Percentiles rank a stretch among this genome's conserved stretches.
Conservation (phyloP, 192 early-diverging fungal genomes). For the Coemansia javaensis region DNA sequence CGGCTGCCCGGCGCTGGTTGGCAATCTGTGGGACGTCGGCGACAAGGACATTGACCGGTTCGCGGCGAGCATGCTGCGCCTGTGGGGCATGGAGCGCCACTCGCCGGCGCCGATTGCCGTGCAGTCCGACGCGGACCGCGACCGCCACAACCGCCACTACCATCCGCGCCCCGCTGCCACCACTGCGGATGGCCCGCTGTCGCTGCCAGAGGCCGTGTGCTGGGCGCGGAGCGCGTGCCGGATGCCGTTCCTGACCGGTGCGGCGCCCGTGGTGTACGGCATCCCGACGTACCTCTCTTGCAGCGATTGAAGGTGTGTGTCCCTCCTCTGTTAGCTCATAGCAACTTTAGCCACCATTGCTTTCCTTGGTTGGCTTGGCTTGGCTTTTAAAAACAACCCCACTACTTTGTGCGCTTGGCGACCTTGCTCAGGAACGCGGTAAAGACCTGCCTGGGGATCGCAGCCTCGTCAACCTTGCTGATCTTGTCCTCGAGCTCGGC, state of each 20-base stretch:
- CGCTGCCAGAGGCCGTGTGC: constrained; percentile 73
- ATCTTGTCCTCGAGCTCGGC: constrained; percentile 69
- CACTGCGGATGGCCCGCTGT: constrained; percentile 18
- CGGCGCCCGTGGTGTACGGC: constrained; percentile 91
- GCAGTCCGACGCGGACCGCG: constrained; percentile 1
- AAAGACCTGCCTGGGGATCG: constrained; percentile 81
- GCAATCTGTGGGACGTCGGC: constrained; percentile 98
- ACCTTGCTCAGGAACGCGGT: constrained; percentile 90
- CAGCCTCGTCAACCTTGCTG: constrained; percentile 71
- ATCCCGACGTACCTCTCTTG: constrained; percentile 57
- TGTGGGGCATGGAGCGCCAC: constrained; percentile 62
- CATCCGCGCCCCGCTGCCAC: not conserved
- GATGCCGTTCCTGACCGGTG: constrained; percentile 82
- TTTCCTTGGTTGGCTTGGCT: too few relatives aligned
- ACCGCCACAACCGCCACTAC: too few relatives aligned
- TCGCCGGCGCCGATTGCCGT: constrained; percentile 9
- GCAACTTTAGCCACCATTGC: too few relatives aligned
- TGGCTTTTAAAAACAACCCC: not conserved
- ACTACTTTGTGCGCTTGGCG: constrained; percentile 87
- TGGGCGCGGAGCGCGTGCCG: constrained; percentile 65
- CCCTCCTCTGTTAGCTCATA: too few relatives aligned
- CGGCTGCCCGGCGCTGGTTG: constrained; percentile 80
- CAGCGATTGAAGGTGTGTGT: too few relatives aligned
- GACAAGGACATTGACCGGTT: constrained; percentile 94
- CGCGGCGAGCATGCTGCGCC: constrained; percentile 60